Evolutionary conservation across 1,284 basidiomycete genomes (phyloP).

Genomic region (Abortiporus biennis): DNA sequence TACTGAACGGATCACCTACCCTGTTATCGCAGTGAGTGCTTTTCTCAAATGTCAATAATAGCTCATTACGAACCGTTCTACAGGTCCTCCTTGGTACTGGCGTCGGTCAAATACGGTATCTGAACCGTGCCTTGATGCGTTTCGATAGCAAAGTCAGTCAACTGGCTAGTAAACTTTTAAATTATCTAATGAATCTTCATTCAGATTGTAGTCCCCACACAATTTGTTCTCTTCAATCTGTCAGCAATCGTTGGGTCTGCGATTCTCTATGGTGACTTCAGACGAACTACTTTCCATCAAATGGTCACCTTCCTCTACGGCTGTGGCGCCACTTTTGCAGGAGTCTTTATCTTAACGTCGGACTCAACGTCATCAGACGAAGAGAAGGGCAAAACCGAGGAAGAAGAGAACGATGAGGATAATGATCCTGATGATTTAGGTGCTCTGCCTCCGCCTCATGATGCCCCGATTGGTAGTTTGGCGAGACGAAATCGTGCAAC

Average conservation of each 20-base stretch:
- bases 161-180: neutral
- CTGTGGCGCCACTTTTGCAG: conserved; percentile 76
- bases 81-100: conserved; percentile 78
- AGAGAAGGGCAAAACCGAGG: conserved; percentile 17
- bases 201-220: conserved; percentile 86
- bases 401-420: conserved; percentile 24
- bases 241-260: conserved; percentile 90
- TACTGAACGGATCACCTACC: conserved; percentile 75
- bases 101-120: conserved; percentile 84
- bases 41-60: neutral
- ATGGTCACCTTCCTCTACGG: conserved; percentile 85
- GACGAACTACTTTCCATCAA: conserved; percentile 72
- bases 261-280: conserved; percentile 92
- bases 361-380: conserved; percentile 20
- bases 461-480: conserved; percentile 22
- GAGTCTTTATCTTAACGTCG: conserved; percentile 82
- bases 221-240: conserved; percentile 88
- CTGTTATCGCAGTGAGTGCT: conserved; percentile 52
- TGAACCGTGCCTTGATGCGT: conserved; percentile 86
- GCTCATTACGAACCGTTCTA: conserved; percentile 12
- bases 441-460: conserved; percentile 14
- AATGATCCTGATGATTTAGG: conserved; percentile 21
- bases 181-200: neutral
- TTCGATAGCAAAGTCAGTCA: conserved; percentile 74
- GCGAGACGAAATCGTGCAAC: conserved; percentile 34